Evolutionary conservation across 2,329 filamentous ascomycete species (phyloP), one percentile per base, ranked within the genome.

Genomic region (Arthrobotrys sinensis): DNA sequence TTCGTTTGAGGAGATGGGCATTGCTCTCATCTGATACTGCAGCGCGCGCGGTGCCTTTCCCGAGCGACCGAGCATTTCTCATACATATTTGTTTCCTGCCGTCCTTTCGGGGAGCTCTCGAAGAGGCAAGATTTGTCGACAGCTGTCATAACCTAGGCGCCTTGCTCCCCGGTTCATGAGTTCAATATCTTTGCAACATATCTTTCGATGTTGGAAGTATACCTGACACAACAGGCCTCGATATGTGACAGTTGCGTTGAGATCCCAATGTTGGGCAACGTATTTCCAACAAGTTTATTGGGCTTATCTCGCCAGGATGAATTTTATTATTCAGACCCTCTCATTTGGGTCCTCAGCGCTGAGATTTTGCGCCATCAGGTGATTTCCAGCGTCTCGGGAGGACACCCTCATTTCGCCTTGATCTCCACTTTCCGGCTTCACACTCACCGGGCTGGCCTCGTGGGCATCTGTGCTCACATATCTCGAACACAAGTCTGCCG

Each of bases 291-390:
- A 48, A 12, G 10, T 21, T 48, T 3, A 57, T 57, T 57, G 34
- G 48, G 36, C 34, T 48, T 34, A 43, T 52, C 14, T 40, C 63
- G n/a, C 28, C 38, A 21, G 48, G 19, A 53, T 24, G 21, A 32
- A 53, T 53, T 50, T 21, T 52, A 28, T 24, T 12, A 32, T 32
- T 19, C 65, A 45, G 48, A 43, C 65, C 24, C 36, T 55, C 32
- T 63, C 67, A 45, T 67, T 66, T 52, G 48, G 53, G 53, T 63
- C 66, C 60, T 60, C 57, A 36, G 43, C 40, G 57, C 52, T 43
- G 60, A 62, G 40, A 48, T 78, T 78, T 77, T 78, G 67, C 75
- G 75, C 75, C 67, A 78, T 78, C 75, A 78, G 65, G 65, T 78
- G 75, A 78, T 78, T 78, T 72, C 75, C 75, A 57, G 48, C 67